Conservation (phyloP, 352 stramenopile genomes). For the Pythium scleroteichum region DNA sequence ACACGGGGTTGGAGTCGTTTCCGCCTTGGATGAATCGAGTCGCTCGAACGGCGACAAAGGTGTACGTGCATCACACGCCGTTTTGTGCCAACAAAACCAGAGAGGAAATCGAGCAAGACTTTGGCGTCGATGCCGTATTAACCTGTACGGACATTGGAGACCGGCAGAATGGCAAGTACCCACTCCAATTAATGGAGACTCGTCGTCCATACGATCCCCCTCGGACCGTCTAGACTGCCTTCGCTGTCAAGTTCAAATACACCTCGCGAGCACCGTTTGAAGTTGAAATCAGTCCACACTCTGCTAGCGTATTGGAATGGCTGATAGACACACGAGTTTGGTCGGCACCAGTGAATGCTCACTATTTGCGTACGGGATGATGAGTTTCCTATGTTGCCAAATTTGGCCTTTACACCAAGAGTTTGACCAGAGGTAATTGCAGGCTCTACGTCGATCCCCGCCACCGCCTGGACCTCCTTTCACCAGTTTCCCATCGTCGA, state of each 20-base stretch:
- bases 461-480: not conserved
- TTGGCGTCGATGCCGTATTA: conserved; percentile 13
- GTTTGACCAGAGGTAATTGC: too few species aligned
- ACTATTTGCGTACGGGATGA: too few species aligned
- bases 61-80: conserved; percentile 21
- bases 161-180: conserved; percentile 9
- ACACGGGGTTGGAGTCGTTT: conserved; percentile 26
- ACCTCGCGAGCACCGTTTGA: not conserved
- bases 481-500: not conserved
- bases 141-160: conserved; percentile 4
- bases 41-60: not conserved
- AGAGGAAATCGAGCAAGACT: not conserved
- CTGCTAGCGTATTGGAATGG: too few species aligned
- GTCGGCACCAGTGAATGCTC: too few species aligned
- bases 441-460: too few species aligned
- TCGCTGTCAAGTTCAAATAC: too few species aligned
- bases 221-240: not conserved
- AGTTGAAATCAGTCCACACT: too few species aligned
- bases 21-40: conserved; percentile 34
- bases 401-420: too few species aligned
- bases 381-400: too few species aligned
- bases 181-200: conserved; percentile 5
- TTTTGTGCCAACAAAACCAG: conserved; percentile 10
- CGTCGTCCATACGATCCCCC: conserved; percentile 5
- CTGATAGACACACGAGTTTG: too few species aligned